Evolutionary conservation across 208 protist genomes (phyloP).

Genomic region (Angomonas ambiguus): DNA sequence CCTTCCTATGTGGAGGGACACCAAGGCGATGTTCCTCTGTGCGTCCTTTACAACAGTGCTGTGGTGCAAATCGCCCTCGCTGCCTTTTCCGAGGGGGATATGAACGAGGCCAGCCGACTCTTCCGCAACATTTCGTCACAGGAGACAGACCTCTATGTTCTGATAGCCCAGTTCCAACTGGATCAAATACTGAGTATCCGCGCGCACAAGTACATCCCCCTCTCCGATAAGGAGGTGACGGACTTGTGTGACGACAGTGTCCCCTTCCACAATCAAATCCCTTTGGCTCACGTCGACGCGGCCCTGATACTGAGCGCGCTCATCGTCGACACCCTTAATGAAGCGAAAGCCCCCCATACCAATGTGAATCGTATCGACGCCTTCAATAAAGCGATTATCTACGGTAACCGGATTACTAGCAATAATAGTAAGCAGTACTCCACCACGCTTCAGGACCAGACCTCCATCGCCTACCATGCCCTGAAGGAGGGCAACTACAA

Average conservation of each 20-base stretch:
- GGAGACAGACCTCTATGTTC: constrained; percentile 35
- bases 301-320: constrained; percentile 76
- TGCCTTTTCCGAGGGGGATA: constrained; percentile 66
- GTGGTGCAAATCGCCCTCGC: constrained; percentile 79
- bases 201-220: neutral
- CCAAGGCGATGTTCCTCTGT: constrained; percentile 23
- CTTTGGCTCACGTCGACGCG: constrained; percentile 60
- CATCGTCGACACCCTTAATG: constrained; percentile 57
- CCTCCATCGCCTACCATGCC: constrained; percentile 55
- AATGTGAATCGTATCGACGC: constrained; percentile 52
- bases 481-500: constrained; percentile 72
- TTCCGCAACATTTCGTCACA: constrained; percentile 58
- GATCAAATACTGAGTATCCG: constrained; percentile 27
- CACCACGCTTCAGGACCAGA: constrained; percentile 54
- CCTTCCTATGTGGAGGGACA: constrained; percentile 22
- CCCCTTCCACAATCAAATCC: constrained; percentile 54
- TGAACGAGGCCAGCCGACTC: constrained; percentile 55
- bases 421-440: constrained; percentile 27
- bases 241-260: constrained; percentile 56
- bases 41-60: constrained; percentile 73
- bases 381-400: constrained; percentile 63
- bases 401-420: constrained; percentile 42
- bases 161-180: constrained; percentile 58
- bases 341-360: constrained; percentile 82
- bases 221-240: constrained; percentile 38